Evolutionary conservation across 2,329 filamentous ascomycete genomes (phyloP).

Genomic region (Colletotrichum sp.): DNA sequence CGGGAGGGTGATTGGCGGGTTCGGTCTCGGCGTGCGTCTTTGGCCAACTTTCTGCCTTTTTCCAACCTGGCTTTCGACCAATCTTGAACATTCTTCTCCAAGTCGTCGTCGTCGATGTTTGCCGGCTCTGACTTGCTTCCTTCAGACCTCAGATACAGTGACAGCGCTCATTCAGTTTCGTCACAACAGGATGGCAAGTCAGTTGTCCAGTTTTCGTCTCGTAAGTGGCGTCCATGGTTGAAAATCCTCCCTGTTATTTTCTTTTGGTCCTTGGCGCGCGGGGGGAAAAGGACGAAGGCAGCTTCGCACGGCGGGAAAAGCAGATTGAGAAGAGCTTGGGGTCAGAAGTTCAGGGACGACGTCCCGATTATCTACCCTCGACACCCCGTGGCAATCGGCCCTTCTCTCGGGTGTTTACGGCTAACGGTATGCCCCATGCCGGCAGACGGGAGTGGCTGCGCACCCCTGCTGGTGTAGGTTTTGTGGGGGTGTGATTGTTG

Average conservation of each 20-base stretch:
- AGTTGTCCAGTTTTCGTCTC: background rate
- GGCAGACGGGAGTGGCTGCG: conserved; percentile 4
- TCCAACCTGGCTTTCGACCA: too few species aligned
- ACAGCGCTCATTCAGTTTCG: too few species aligned
- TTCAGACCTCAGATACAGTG: too few species aligned
- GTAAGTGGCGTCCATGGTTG: background rate
- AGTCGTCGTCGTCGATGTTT: too few species aligned
- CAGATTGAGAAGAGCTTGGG: too few species aligned
- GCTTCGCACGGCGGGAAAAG: too few species aligned
- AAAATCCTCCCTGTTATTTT: background rate
- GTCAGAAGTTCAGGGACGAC: background rate
- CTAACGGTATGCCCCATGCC: background rate
- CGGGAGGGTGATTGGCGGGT: background rate
- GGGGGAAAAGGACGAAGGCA: background rate
- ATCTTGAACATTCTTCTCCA: too few species aligned
- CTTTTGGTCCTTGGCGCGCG: background rate
- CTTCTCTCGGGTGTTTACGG: conserved; percentile 20
- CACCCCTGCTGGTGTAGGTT: background rate
- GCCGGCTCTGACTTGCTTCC: too few species aligned
- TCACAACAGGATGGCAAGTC: background rate
- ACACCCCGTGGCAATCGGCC: conserved; percentile 14
- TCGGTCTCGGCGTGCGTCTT: background rate
- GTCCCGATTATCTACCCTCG: conserved; percentile 18
- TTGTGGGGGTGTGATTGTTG: background rate
- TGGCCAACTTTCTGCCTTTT: too few species aligned